Conservation (phyloP, 139 green algal genomes). For the Closterium sp. region DNA sequence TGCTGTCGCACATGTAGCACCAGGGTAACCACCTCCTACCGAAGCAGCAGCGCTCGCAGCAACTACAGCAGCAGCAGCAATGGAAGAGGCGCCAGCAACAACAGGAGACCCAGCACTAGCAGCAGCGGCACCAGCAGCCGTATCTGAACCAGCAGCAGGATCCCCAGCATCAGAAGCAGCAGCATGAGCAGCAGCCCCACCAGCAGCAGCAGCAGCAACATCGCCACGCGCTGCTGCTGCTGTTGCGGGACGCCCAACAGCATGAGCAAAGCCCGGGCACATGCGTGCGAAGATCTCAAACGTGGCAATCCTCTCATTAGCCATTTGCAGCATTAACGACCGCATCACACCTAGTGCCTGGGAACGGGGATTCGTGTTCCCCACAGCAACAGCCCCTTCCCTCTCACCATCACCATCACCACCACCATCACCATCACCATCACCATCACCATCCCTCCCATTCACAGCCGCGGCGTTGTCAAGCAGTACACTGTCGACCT, state of each 20-base stretch:
- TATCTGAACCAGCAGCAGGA: too few species aligned
- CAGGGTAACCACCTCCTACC: too few species aligned
- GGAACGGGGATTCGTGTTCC: background rate
- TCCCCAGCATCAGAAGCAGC: too few species aligned
- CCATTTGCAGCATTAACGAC: background rate
- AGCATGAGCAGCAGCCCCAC: background rate
- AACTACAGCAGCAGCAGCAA: too few species aligned
- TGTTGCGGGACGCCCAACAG: background rate
- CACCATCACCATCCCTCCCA: background rate
- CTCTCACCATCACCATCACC: background rate
- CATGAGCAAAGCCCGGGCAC: background rate
- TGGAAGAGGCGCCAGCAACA: too few species aligned
- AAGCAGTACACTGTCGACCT: background rate
- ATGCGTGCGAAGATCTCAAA: background rate
- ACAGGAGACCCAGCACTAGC: too few species aligned
- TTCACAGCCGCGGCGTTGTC: background rate
- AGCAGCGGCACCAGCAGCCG: too few species aligned
- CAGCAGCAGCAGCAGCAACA: background rate
- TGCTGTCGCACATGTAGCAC: too few species aligned
- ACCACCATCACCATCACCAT: too few species aligned
- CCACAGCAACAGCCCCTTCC: background rate
- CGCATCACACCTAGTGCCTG: background rate
- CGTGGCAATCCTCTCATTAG: background rate
- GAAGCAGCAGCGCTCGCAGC: too few species aligned
- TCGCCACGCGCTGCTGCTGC: background rate